These are phyloP conservation scores for Xylaria sp. DNA, from an alignment of 2,329 filamentous ascomycete species.

Conservation along the genomic window DNA sequence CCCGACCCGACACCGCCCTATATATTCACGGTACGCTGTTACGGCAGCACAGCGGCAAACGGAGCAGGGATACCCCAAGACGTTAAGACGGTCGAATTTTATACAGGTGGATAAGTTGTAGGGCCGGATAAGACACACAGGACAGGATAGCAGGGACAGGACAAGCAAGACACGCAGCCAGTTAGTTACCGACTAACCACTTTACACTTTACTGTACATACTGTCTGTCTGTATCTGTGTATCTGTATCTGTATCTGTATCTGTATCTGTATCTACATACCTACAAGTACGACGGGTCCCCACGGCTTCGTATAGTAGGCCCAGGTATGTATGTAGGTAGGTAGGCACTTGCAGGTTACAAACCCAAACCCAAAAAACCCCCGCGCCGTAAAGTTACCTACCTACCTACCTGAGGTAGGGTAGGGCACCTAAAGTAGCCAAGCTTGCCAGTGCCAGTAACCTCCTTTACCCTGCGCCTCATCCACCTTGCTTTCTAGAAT, in stretches of 20 bases:
- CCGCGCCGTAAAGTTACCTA: background rate
- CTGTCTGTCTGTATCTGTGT: too few species aligned
- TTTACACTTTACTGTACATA: too few species aligned
- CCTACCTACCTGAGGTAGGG: slow-evolving; percentile 4
- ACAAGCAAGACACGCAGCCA: too few species aligned
- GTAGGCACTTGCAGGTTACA: too few species aligned
- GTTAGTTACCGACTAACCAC: too few species aligned
- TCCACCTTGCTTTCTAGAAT: slow-evolving; percentile 40
- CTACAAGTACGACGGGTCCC: too few species aligned
- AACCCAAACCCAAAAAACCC: background rate
- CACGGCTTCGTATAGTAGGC: too few species aligned
- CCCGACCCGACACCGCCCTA: slow-evolving; percentile 8
- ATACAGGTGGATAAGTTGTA: background rate
- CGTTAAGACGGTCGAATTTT: background rate
- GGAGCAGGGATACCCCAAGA: slow-evolving; percentile 14
- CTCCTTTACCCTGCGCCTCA: slow-evolving; percentile 42
- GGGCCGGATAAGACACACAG: background rate
- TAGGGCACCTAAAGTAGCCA: slow-evolving; percentile 28
- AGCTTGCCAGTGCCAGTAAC: slow-evolving; percentile 25
- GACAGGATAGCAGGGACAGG: too few species aligned
- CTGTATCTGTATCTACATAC: too few species aligned
- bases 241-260: too few species aligned
- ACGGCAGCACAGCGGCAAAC: slow-evolving; percentile 6
- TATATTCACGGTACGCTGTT: too few species aligned
- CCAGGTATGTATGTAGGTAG: too few species aligned